Conservation (phyloP, 257 asterid genomes). For the Plantago ovata region DNA sequence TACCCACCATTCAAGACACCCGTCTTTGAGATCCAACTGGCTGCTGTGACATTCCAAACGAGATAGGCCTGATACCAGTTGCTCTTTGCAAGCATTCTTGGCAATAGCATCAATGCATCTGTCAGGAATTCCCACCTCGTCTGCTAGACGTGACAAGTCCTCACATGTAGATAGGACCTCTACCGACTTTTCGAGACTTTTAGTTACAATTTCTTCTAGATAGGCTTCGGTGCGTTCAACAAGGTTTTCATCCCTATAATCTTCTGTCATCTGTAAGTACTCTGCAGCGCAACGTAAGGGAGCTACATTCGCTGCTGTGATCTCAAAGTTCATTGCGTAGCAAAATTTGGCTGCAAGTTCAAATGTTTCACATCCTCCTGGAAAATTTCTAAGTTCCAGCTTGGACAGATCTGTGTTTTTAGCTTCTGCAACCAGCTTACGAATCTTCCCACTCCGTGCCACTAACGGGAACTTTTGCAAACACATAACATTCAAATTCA, state of each 20-base stretch:
- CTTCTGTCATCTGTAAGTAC: slow-evolving; percentile 57
- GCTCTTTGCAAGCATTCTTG: slow-evolving; percentile 50
- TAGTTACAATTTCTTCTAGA: slow-evolving; percentile 41
- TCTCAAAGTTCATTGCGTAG: slow-evolving; percentile 65
- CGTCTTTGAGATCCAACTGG: slow-evolving; percentile 34
- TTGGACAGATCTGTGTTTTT: slow-evolving; percentile 37
- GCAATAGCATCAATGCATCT: slow-evolving; percentile 43
- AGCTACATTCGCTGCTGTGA: slow-evolving; percentile 57
- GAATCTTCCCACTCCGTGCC: slow-evolving; percentile 63
- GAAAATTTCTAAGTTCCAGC: slow-evolving; percentile 46
- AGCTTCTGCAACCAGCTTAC: slow-evolving; percentile 51
- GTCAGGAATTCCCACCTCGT: slow-evolving; percentile 42
- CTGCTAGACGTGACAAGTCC: slow-evolving; percentile 39
- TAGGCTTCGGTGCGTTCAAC: slow-evolving; percentile 48
- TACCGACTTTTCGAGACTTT: slow-evolving; percentile 51
- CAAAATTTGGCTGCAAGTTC: slow-evolving; percentile 71
- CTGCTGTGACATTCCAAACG: slow-evolving; percentile 52
- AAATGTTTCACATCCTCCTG: slow-evolving; percentile 64
- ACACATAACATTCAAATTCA: neutral
- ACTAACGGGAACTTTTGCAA: slow-evolving; percentile 60
- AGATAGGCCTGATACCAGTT: slow-evolving; percentile 52
- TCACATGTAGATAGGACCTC: slow-evolving; percentile 53
- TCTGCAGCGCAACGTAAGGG: slow-evolving; percentile 57
- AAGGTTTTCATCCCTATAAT: slow-evolving; percentile 48
- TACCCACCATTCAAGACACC: slow-evolving; percentile 85